Evolutionary conservation across 148 eudicot species (phyloP).

Genomic region (Rheum nobile): DNA sequence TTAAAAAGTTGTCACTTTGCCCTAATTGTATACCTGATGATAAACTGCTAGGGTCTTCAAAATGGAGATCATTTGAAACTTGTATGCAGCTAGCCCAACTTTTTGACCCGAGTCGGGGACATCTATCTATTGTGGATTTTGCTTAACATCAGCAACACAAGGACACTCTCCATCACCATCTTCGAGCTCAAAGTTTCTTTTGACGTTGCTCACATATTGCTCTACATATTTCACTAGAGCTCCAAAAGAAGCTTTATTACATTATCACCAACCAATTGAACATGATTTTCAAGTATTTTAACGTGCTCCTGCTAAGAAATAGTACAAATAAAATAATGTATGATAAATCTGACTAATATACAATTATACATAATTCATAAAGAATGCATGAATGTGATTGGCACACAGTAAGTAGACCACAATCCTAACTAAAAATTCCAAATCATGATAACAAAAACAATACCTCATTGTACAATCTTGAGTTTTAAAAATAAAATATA

Average conservation of each 20-base stretch:
- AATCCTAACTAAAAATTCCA: no score
- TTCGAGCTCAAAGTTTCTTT: neutral
- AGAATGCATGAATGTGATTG: neutral
- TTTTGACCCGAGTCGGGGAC: neutral
- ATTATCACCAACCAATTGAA: conserved; percentile 29
- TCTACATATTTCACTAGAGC: conserved; percentile 10
- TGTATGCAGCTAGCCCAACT: neutral
- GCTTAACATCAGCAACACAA: conserved; percentile 4
- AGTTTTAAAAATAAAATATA: neutral
- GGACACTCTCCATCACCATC: conserved; percentile 10
- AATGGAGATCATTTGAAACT: neutral
- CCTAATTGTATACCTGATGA: conserved; percentile 8
- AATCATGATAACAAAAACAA: neutral
- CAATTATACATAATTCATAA: neutral
- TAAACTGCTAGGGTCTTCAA: neutral
- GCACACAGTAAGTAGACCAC: neutral
- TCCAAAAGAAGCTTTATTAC: conserved; percentile 22
- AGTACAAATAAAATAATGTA: neutral
- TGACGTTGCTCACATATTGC: conserved; percentile 11
- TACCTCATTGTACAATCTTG: neutral
- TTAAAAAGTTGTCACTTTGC: no score
- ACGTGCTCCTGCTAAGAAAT: conserved; percentile 27
- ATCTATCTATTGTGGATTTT: conserved; percentile 3
- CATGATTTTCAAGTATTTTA: conserved; percentile 37
- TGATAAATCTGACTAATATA: neutral